Conservation (phyloP, 1,284 basidiomycete species). For the Waitea zeae region DNA sequence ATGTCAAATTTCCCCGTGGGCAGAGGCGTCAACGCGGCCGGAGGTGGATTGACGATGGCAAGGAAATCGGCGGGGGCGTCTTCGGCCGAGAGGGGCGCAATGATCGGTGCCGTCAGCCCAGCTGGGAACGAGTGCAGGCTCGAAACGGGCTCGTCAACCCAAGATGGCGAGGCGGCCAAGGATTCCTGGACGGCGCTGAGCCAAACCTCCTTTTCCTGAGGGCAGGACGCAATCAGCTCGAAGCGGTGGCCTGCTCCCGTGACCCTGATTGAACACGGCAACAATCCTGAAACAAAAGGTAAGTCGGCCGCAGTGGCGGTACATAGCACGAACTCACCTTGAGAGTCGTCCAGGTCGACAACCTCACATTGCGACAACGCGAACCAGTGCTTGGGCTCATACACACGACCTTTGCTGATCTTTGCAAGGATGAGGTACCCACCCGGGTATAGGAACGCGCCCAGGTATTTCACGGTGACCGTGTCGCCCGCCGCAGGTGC, state of each 20-base stretch:
- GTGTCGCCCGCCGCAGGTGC: conserved; percentile 21
- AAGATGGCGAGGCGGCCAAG: conserved; percentile 19
- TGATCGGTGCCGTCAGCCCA: too few species aligned
- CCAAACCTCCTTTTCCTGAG: conserved; percentile 75
- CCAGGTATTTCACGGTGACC: conserved; percentile 72
- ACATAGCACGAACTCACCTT: conserved; percentile 26
- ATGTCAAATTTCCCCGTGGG: too few species aligned
- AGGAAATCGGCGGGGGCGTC: too few species aligned
- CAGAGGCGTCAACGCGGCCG: too few species aligned
- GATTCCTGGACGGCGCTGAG: conserved; percentile 41
- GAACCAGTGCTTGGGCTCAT: conserved; percentile 82
- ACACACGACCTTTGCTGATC: conserved; percentile 30
- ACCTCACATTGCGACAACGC: conserved; percentile 55
- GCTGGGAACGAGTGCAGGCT: too few species aligned
- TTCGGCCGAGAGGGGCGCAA: too few species aligned
- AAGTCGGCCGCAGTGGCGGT: not conserved
- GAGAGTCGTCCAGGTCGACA: conserved; percentile 51
- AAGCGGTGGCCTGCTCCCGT: conserved; percentile 52
- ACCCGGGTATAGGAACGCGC: conserved; percentile 75
- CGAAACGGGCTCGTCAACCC: conserved; percentile 41
- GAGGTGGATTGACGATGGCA: too few species aligned
- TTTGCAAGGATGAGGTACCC: conserved; percentile 79
- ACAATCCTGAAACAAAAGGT: conserved; percentile 30
- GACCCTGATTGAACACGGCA: conserved; percentile 70
- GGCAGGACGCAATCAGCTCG: conserved; percentile 72